Base-by-base conservation (phyloP, 495 filamentous ascomycete species). In the Neurospora hispaniola region DNA sequence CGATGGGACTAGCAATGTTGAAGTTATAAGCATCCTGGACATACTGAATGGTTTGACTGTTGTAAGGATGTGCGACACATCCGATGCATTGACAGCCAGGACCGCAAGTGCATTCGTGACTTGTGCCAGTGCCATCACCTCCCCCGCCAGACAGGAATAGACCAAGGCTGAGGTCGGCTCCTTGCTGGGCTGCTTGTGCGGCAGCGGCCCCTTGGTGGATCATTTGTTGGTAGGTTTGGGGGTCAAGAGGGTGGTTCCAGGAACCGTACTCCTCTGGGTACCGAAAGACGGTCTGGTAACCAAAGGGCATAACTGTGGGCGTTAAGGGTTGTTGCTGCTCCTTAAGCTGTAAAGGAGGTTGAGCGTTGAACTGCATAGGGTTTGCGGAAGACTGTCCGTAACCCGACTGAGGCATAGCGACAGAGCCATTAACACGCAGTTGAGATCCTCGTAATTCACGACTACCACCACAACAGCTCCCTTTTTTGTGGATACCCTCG, bases 21-120 rank as follows among this genome's bases (percentile, higher is more conserved):
- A 43, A 73, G 70, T n/a, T 71, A 74, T 80, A 76, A 41, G 79
- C 79, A 8, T 76, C 75, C 46, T 75, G 78, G 42, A 93, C 88
- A 76, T 90, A 90, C 62, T 90, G 83, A 46, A 84, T 83, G n/a
- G 90, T 92, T n/a, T 88, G 86, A 27, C 87, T 81, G 77, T 94
- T 94, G 78, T 88, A 93, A 5, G 91, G 92, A 77, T 94, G 92
- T 44, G 86, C 84, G 31, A 87, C 80, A 76, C 92, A 94, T 27
- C 88, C 90, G 35, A 92, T 76, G 75, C 92, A 94, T 72, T 90
- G 82, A 75, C 92, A 94, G 1, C 83, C 83, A 69, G 90, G 83
- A 74, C 93, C 88, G 78, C 93, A 90, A 75, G 81, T 77, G 80
- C 92, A 90, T 69, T 88, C 80, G 73, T 91, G 84, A 40, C 78